phyloP scores from a whole-genome alignment of 1,284 basidiomycete genomes.

The Ceratobasidium papillatum region DNA sequence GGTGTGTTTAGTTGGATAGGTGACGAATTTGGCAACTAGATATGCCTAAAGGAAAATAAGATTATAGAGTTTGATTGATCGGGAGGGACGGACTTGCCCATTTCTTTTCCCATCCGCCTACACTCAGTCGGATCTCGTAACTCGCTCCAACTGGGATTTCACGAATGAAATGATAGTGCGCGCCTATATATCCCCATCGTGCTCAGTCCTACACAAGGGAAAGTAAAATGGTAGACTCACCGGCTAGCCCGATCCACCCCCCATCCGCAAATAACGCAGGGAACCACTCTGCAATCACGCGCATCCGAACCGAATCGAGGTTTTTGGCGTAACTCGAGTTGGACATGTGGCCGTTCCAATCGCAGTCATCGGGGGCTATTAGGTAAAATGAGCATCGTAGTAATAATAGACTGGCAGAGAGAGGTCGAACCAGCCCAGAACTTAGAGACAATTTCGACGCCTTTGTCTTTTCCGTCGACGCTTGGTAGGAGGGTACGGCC shows the following conservation, averaged over 20 bases:
- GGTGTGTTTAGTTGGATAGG: background rate
- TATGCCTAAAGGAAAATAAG: conserved; percentile 62
- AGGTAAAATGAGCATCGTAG: background rate
- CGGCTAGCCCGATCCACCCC: conserved; percentile 75
- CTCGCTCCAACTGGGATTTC: conserved; percentile 78
- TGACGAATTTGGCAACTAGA: conserved; percentile 28
- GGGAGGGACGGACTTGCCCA: conserved; percentile 67
- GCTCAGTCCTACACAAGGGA: background rate
- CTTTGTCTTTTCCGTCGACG: conserved; percentile 4
- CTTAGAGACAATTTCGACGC: conserved; percentile 5
- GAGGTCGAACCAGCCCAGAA: conserved; percentile 41
- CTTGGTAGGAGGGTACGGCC: conserved; percentile 12
- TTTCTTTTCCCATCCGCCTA: conserved; percentile 84
- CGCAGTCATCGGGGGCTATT: conserved; percentile 71
- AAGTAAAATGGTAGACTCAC: conserved; percentile 55
- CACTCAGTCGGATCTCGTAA: conserved; percentile 74
- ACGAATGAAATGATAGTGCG: conserved; percentile 49
- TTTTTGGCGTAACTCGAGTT: conserved; percentile 81
- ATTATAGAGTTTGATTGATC: conserved; percentile 43
- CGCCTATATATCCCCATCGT: background rate
- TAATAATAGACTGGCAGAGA: background rate
- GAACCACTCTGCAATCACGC: conserved; percentile 60
- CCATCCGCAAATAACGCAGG: conserved; percentile 70
- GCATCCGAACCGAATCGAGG: conserved; percentile 61
- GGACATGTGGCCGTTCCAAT: conserved; percentile 75